phyloP scores from a whole-genome alignment of 139 green algal species.

The Edaphochlamys debaryana region DNA sequence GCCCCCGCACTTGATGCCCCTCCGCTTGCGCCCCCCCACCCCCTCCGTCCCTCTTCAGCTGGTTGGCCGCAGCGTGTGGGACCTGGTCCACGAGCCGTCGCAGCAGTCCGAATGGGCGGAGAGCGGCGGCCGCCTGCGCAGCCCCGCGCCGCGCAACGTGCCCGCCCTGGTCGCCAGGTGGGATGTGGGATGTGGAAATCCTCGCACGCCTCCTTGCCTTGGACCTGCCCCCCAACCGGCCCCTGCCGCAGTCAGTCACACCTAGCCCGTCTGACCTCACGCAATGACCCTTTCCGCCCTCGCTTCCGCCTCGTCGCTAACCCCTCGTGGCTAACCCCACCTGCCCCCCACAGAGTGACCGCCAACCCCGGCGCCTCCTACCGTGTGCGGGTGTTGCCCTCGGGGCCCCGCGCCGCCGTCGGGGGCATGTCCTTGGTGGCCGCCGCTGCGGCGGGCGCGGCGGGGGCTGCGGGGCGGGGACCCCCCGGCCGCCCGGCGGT shows the following conservation, averaged over 20 bases:
- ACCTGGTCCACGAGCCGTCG: conserved; percentile 2
- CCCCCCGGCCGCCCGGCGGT: neutral
- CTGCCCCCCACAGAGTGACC: neutral
- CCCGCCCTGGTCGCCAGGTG: neutral
- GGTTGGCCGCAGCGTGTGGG: neutral
- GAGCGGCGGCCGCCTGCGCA: neutral
- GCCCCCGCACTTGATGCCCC: neutral
- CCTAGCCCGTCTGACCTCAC: too few species aligned
- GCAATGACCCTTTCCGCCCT: too few species aligned
- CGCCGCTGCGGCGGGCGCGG: neutral
- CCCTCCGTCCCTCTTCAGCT: neutral
- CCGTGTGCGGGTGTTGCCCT: neutral
- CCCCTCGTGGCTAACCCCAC: too few species aligned
- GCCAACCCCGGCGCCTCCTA: neutral
- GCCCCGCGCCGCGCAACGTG: neutral
- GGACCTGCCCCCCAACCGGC: neutral
- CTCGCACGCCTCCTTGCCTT: neutral
- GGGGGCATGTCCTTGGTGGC: too few species aligned
- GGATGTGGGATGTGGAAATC: neutral
- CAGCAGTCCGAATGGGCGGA: neutral
- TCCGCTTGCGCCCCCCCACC: neutral
- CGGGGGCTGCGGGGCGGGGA: too few species aligned
- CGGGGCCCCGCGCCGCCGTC: neutral
- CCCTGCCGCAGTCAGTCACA: neutral
- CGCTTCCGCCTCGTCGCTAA: too few species aligned